phyloP scores from a whole-genome alignment of 306 rosid species.

The Cucurbita pepo region DNA sequence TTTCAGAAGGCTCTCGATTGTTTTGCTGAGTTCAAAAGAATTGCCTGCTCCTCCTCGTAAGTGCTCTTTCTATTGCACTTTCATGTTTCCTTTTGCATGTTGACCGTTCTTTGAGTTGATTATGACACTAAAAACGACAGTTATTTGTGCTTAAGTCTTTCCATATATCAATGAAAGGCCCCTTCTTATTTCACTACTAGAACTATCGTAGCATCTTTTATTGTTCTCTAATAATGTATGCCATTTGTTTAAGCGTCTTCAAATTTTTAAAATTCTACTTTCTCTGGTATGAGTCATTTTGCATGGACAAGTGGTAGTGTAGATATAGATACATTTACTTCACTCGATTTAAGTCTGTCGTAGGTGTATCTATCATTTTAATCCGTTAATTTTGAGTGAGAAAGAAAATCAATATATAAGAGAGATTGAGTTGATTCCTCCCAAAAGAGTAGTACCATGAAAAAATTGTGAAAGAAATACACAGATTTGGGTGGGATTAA shows the following conservation, averaged over 20 bases:
- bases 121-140: not conserved
- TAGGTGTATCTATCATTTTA: too few species aligned
- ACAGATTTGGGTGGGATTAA: too few species aligned
- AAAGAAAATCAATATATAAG: too few species aligned
- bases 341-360: too few species aligned
- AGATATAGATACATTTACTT: not conserved
- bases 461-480: too few species aligned
- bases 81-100: not conserved
- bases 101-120: not conserved
- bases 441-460: too few species aligned
- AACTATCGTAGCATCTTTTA: not conserved
- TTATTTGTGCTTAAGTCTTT: not conserved
- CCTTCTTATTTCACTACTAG: not conserved
- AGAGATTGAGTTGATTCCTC: too few species aligned
- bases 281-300: too few species aligned
- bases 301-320: too few species aligned
- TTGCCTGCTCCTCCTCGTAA: constrained; percentile 15
- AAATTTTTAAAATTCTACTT: not conserved
- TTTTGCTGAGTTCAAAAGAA: constrained; percentile 37
- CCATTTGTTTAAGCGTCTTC: not conserved
- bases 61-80: not conserved
- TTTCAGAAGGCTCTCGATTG: constrained; percentile 70
- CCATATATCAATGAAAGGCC: not conserved
- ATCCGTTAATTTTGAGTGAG: too few species aligned
- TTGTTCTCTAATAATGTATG: not conserved